Evolutionary conservation across 2,329 filamentous ascomycete genomes (phyloP).

Genomic region (Botrytis fabae): DNA sequence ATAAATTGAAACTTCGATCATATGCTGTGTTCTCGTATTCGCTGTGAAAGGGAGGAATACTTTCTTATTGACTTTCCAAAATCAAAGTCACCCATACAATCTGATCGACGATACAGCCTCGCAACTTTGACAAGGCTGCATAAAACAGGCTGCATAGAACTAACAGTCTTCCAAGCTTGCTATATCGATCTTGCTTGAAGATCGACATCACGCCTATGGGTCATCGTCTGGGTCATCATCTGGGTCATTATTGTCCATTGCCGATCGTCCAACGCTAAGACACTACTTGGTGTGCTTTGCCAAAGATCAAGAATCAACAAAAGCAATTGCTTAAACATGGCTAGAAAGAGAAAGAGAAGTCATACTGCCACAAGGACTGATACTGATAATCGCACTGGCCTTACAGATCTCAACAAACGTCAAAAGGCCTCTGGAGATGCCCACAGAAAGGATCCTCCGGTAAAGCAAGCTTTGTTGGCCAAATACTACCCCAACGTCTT

Average conservation of each 20-base stretch:
- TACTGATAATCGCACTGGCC: slow-evolving; percentile 19
- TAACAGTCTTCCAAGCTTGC: not conserved
- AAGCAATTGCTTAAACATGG: not conserved
- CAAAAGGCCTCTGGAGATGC: slow-evolving; percentile 30
- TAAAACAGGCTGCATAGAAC: slow-evolving; percentile 2
- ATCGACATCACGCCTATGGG: slow-evolving; percentile 2
- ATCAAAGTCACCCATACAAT: not conserved
- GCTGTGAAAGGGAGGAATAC: not conserved
- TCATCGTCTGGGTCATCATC: not conserved
- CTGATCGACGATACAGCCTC: not conserved
- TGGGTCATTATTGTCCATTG: not conserved
- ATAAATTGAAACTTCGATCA: slow-evolving; percentile 6
- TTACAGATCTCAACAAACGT: slow-evolving; percentile 35
- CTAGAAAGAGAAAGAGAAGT: slow-evolving; percentile 43
- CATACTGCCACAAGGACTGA: slow-evolving; percentile 19
- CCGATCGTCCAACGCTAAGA: not conserved
- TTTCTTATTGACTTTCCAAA: not conserved
- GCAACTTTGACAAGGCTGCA: not conserved
- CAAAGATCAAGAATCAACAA: not conserved
- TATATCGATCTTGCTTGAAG: not conserved
- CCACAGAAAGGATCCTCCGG: slow-evolving; percentile 29
- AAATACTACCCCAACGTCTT: slow-evolving; percentile 66
- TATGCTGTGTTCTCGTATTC: slow-evolving; percentile 5
- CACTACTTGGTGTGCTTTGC: not conserved
- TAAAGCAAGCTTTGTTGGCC: slow-evolving; percentile 63